Conservation (phyloP, 345 rosid species). For the Eucalyptus urophylla region DNA sequence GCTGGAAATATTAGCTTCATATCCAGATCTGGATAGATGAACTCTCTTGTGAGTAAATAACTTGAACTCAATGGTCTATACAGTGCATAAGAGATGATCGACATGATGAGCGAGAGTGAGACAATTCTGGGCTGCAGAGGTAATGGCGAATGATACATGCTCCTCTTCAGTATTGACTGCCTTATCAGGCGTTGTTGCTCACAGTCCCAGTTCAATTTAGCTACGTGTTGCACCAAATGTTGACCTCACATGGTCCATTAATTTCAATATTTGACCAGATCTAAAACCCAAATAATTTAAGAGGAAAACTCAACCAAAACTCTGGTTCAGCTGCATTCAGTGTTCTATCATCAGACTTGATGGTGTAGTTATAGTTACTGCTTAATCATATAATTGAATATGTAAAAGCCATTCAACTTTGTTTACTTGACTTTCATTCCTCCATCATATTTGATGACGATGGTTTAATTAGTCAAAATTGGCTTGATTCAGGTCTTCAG, state of each 20-base stretch:
- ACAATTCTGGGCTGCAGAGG: not conserved
- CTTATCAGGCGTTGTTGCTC: not conserved
- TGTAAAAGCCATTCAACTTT: not conserved
- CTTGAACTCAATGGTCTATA: not conserved
- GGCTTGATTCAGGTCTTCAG: not conserved
- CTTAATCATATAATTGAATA: not conserved
- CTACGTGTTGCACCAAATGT: not conserved
- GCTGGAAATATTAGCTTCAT: not conserved
- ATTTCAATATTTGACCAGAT: not conserved
- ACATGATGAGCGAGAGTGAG: not conserved
- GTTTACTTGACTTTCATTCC: not conserved
- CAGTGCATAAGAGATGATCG: not conserved
- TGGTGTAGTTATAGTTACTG: not conserved
- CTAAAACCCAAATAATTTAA: not conserved
- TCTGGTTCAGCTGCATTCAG: not conserved
- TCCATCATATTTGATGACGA: not conserved
- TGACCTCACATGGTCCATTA: not conserved
- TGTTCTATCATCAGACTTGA: not conserved
- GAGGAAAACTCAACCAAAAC: not conserved
- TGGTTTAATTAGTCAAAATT: not conserved
- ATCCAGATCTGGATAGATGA: not conserved
- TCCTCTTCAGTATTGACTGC: not conserved
- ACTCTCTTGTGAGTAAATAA: not conserved
- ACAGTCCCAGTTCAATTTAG: not conserved
- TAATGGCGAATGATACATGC: not conserved